A percentile compares a stretch with the other conserved stretches of the same genome.
Evolutionary conservation across 371 early-diverging fungal genomes (phyloP).

Genomic region (Phascolomyces articulosus): DNA sequence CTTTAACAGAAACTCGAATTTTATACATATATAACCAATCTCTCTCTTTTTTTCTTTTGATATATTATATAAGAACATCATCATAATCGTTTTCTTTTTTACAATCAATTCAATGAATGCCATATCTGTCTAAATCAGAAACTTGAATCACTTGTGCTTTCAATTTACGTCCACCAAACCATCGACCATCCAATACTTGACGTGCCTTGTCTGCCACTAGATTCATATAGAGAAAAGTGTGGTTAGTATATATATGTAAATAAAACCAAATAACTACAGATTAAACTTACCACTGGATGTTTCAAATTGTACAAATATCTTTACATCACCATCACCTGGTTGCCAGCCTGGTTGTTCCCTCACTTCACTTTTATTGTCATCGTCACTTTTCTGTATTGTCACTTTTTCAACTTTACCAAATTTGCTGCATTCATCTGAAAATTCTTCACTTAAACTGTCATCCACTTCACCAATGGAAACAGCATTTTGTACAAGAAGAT

Average conservation of each 20-base stretch:
- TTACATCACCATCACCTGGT: constrained; percentile 36
- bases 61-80: too few relatives aligned
- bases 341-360: constrained; percentile 21
- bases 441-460: constrained; percentile 68
- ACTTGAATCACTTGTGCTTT: constrained; percentile 32
- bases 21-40: too few relatives aligned
- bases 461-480: constrained; percentile 67
- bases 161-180: constrained; percentile 74
- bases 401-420: constrained; percentile 64
- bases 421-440: constrained; percentile 72
- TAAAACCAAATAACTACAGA: too few relatives aligned
- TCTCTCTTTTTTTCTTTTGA: too few relatives aligned
- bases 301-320: constrained; percentile 68
- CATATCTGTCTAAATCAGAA: constrained; percentile 3
- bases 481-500: constrained; percentile 62
- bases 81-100: not conserved
- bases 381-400: constrained; percentile 43
- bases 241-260: constrained; percentile 13
- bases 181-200: constrained; percentile 65
- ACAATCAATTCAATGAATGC: not conserved
- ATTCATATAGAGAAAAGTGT: not conserved
- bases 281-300: constrained; percentile 46
- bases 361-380: constrained; percentile 23
- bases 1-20: too few relatives aligned
- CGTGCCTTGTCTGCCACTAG: constrained; percentile 57